These are phyloP conservation scores for Gardenia jasminoides DNA, from an alignment of 257 asterid species.

Conservation along the genomic window DNA sequence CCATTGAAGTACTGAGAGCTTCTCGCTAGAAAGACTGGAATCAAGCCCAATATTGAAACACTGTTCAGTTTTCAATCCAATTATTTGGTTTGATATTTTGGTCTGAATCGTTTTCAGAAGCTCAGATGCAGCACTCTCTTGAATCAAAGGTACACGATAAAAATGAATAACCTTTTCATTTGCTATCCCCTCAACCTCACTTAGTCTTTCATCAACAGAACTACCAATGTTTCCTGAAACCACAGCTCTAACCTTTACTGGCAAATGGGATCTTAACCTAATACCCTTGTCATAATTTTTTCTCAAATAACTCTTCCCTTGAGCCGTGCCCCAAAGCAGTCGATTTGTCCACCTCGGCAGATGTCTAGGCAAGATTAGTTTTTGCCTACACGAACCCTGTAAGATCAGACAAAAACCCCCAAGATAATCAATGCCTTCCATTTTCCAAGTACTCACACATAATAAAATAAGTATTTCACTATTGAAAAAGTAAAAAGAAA, in stretches of 20 bases:
- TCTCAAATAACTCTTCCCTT: constrained; percentile 20
- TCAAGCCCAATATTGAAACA: constrained; percentile 77
- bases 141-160: constrained; percentile 57
- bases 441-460: background rate
- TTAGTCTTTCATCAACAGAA: constrained; percentile 25
- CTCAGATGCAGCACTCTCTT: constrained; percentile 63
- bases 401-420: constrained; percentile 13
- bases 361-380: constrained; percentile 37
- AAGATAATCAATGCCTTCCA: constrained; percentile 3
- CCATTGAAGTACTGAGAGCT: constrained; percentile 70
- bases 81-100: constrained; percentile 56
- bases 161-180: constrained; percentile 59
- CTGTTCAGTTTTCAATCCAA: constrained; percentile 74
- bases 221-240: constrained; percentile 45
- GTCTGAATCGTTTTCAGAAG: constrained; percentile 61
- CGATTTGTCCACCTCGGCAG: constrained; percentile 38
- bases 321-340: constrained; percentile 53
- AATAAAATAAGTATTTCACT: background rate
- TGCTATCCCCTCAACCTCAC: constrained; percentile 21
- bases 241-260: constrained; percentile 41
- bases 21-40: constrained; percentile 50
- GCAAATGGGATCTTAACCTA: constrained; percentile 19
- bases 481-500: background rate
- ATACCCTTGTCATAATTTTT: constrained; percentile 24
- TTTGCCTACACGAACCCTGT: constrained; percentile 58